Evolutionary conservation across 768 basidiomycete genomes (phyloP), one percentile per base, ranked within the genome.

Genomic region (Auriscalpium microsporum): DNA sequence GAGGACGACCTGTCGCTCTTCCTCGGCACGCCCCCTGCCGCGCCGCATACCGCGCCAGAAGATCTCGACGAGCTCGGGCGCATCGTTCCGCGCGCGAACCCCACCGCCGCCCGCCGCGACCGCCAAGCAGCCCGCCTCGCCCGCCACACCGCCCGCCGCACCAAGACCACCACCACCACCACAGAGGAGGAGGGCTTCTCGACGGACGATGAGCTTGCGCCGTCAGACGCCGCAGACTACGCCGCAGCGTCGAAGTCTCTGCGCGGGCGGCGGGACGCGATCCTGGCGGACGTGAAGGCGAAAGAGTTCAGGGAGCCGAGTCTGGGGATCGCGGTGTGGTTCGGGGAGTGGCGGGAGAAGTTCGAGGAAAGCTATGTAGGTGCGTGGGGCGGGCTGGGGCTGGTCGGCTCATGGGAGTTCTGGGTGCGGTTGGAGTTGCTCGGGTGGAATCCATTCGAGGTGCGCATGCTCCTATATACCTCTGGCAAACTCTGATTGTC

Each of bases 391-490:
- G 90, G 93, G 4, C 73, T 94, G 53, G 91, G 86, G 0, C 77
- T 93, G 45, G 83, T 94, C 1, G 84, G 84, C 50, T 89, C 90
- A 48, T 95, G 93, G 92, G 93, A 94, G 68, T 95, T 94, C 67
- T 94, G 91, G 90, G 82, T 82, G n/a, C 75, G 92, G 54, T 72
- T 92, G 55, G 94, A 97, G 71, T 77, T 85, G 59, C 71, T 91
- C 10, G 88, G 86, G 4, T 96, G 94, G 94, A 82, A 93, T 67
- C 90, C 88, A 47, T 75, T 94, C 21, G 79, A 87, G 72, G 92
- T 88, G 64, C 59, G 77, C 71, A 8, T 14, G 50, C 40, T 51
- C 23, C 40, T 46, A 17, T 23, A 36, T 33, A 45, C 16, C 28
- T 38, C 53, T 36, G 38, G 21, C 21, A 33, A 1, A 45, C 16